Evolutionary conservation across 2,329 filamentous ascomycete species (phyloP), one percentile per base, ranked within the genome.

Genomic region (Colletotrichum sublineola): DNA sequence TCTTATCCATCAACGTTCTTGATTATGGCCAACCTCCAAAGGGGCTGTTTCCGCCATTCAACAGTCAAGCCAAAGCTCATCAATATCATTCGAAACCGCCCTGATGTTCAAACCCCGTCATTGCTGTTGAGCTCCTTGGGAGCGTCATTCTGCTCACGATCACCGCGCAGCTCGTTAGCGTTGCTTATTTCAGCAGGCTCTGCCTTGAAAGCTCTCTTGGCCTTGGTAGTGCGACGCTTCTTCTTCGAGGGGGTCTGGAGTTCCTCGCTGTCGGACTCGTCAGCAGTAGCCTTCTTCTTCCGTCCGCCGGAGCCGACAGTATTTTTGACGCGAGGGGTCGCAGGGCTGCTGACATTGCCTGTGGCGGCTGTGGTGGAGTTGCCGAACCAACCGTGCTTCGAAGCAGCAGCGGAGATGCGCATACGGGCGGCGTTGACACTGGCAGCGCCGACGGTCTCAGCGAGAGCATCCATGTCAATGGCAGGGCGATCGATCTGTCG

Each of bases 401-500:
- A 36, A 8, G 42, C 33, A 15, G 67, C 67, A 2, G 60, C 18
- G 12, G 5, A 24, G n/a, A 68, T 24, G 67, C 67, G 67, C 42
- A 20, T 57, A 52, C 67, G 67, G 9, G 67, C 67, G 33, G 60
- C 67, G 36, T 69, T 64, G 52, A 44, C 36, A n/a, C 42, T 69
- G 52, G 67, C 52, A n/a, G 67, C 56, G 18, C 60, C 60, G 24
- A 69, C 31, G 33, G 56, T 53, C 15, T 29, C 58, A 33, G 67
- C 67, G 2, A 69, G 67, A 18, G 33, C 67, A 7, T 64, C 52
- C 18, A 57, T 52, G 33, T 69, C 52, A 24, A 69, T 24, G 18
- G 33, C 12, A 11, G 60, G 31, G 11, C 67, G 60, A 2, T 20
- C 14, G 29, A 55, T 63, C n/a, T 29, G 14, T 48, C 52, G 31